Conservation (phyloP, 805 yeast species). For the Yamadazyma philogaea region DNA sequence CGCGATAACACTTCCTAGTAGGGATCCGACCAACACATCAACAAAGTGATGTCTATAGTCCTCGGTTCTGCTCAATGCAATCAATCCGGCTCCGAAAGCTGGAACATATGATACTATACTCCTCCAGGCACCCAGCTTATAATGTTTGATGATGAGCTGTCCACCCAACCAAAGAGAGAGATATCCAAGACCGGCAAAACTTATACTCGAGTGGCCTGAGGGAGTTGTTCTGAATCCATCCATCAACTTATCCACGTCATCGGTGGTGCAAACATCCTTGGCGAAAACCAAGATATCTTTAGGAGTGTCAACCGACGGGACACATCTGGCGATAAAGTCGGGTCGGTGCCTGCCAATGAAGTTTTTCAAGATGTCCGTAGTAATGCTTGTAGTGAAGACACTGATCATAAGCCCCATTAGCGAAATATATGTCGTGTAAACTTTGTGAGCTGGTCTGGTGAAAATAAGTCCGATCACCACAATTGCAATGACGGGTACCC, state of each 20-base stretch:
- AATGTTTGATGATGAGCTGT: constrained; percentile 49
- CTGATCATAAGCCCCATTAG: constrained; percentile 64
- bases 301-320: constrained; percentile 61
- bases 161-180: constrained; percentile 65
- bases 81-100: constrained; percentile 61
- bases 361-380: constrained; percentile 74
- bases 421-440: constrained; percentile 61
- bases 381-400: constrained; percentile 53
- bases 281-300: constrained; percentile 53
- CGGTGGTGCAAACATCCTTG: constrained; percentile 62
- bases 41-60: constrained; percentile 93
- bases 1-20: constrained; percentile 63
- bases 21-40: constrained; percentile 73
- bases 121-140: constrained; percentile 62
- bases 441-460: constrained; percentile 50
- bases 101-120: constrained; percentile 53
- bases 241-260: constrained; percentile 38
- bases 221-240: constrained; percentile 85
- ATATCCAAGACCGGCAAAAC: constrained; percentile 67
- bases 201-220: constrained; percentile 72
- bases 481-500: constrained; percentile 48
- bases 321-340: constrained; percentile 83
- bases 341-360: constrained; percentile 91
- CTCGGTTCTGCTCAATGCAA: constrained; percentile 83
- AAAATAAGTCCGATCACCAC: constrained; percentile 33